Base-by-base conservation (phyloP, 257 asterid genomes). In the Solanum peruvianum region DNA sequence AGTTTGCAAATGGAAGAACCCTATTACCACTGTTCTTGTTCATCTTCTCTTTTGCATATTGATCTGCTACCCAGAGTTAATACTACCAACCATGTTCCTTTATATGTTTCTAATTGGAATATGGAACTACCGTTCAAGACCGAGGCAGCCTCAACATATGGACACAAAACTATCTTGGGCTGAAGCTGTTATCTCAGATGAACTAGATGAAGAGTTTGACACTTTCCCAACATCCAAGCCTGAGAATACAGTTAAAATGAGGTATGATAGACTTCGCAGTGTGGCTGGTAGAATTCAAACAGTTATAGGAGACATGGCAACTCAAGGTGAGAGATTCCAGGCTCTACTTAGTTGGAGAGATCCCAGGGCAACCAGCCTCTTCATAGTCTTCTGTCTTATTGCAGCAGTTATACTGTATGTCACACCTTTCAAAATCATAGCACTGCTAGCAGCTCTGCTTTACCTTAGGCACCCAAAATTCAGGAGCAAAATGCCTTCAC, bases 91-190 rank as follows among this genome's bases (percentile, higher is more conserved):
- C 71, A 64, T 64, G 71, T 64, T 64, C 33, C 71, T 64, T 64
- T 64, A 64, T 64, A 64, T 64, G 71, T 64, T 64, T 64, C 71
- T 64, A 5, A 64, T 64, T 25, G 71, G 71, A 64, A 64, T 64
- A 64, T 64, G 71, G 71, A 64, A 64, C 71, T 93, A 86, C 73
- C 82, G 92, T 78, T 85, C n/a, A 29, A 85, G 95, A 76, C 94
- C 93, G 3, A 89, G 93, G 37, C 93, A 92, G 60, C 98, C 98
- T 12, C 94, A 91, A 5, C 96, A 93, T 86, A 93, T 94, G 95
- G 98, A 94, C 86, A 85, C 95, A 0, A 90, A 88, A 49, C 87
- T 93, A 14, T 94, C 98, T 1, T 91, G 93, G 89, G 98, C 98
- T 4, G 98, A 94, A 20, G 93, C 91, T 2, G 96, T 85, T 11